Conservation (phyloP, 2,329 filamentous ascomycete species). For the Penicillium vulpinum region DNA sequence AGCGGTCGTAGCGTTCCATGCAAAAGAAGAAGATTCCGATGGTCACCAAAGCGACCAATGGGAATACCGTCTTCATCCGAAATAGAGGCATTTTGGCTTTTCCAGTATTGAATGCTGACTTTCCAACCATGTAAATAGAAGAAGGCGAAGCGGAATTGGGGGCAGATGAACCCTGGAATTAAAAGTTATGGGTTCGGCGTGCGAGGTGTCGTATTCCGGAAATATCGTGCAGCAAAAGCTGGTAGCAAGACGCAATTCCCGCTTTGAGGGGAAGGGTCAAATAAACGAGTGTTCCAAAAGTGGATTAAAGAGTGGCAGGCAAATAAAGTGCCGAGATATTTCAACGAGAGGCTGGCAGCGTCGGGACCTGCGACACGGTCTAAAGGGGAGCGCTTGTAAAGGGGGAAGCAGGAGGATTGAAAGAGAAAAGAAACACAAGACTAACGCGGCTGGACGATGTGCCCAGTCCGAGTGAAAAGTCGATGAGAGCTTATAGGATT, state of each 20-base stretch:
- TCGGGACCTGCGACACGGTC: slow-evolving; percentile 37
- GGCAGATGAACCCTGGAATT: slow-evolving; percentile 2
- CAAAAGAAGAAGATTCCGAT: slow-evolving; percentile 45
- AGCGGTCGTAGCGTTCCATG: slow-evolving; percentile 42
- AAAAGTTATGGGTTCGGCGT: slow-evolving; percentile 7
- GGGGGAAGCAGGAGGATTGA: slow-evolving; percentile 1
- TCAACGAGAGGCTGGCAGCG: slow-evolving; percentile 41
- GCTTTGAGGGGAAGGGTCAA: neutral
- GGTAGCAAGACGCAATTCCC: slow-evolving; percentile 6
- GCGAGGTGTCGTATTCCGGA: slow-evolving; percentile 8
- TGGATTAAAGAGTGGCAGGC: slow-evolving; percentile 26
- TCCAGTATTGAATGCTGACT: slow-evolving; percentile 25
- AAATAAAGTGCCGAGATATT: slow-evolving; percentile 22
- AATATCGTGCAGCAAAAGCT: slow-evolving; percentile 12
- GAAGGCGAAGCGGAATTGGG: neutral
- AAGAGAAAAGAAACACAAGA: slow-evolving; percentile 9
- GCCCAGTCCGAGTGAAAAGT: slow-evolving; percentile 24
- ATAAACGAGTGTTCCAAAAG: slow-evolving; percentile 14
- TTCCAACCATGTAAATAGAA: slow-evolving; percentile 34
- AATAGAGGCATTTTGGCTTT: slow-evolving; percentile 40
- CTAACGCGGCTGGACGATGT: slow-evolving; percentile 27
- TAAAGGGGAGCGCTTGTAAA: slow-evolving; percentile 3
- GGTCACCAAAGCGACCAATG: slow-evolving; percentile 39
- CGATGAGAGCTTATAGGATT: slow-evolving; percentile 7
- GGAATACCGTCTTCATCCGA: slow-evolving; percentile 41